These are phyloP conservation scores for Epicoccum sorghinum DNA, from an alignment of 2,329 filamentous ascomycete genomes.

Conservation along the genomic window DNA sequence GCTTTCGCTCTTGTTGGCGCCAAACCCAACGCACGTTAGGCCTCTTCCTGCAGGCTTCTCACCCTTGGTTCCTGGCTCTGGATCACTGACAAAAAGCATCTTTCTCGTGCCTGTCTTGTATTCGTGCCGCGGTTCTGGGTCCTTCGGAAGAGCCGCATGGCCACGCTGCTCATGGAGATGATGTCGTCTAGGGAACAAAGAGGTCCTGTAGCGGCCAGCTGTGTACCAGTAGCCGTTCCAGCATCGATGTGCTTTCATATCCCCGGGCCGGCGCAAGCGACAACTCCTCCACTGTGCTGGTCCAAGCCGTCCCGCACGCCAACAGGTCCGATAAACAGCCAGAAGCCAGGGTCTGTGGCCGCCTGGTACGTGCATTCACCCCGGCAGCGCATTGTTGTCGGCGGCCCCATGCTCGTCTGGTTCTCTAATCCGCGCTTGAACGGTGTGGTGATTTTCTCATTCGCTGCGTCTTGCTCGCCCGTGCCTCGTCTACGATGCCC, in stretches of 20 bases:
- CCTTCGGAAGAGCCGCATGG: conserved; percentile 39
- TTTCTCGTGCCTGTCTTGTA: conserved; percentile 32
- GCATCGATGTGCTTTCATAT: conserved; percentile 23
- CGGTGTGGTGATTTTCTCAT: conserved; percentile 47
- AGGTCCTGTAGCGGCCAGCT: conserved; percentile 5
- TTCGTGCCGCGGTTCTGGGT: conserved; percentile 41
- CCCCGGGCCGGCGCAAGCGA: conserved; percentile 46
- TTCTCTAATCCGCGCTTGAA: conserved; percentile 41
- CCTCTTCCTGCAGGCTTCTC: conserved; percentile 28
- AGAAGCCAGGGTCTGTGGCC: conserved; percentile 41
- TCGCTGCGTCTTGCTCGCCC: conserved; percentile 45
- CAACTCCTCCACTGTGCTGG: conserved; percentile 44
- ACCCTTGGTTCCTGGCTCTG: conserved; percentile 41
- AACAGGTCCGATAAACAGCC: conserved; percentile 43
- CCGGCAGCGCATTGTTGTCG: conserved; percentile 40
- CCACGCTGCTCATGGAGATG: conserved; percentile 9
- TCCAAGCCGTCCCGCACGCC: conserved; percentile 49
- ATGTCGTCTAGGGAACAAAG: conserved; percentile 1
- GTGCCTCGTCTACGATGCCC: conserved; percentile 49
- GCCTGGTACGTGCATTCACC: conserved; percentile 37
- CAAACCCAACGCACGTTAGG: conserved; percentile 42
- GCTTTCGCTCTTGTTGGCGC: conserved; percentile 39
- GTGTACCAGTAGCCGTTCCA: conserved; percentile 17
- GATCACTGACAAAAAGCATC: conserved; percentile 32
- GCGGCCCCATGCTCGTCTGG: conserved; percentile 40